phyloP scores from a whole-genome alignment of 2,329 filamentous ascomycete species.

The Metarhizium guizhouense region DNA sequence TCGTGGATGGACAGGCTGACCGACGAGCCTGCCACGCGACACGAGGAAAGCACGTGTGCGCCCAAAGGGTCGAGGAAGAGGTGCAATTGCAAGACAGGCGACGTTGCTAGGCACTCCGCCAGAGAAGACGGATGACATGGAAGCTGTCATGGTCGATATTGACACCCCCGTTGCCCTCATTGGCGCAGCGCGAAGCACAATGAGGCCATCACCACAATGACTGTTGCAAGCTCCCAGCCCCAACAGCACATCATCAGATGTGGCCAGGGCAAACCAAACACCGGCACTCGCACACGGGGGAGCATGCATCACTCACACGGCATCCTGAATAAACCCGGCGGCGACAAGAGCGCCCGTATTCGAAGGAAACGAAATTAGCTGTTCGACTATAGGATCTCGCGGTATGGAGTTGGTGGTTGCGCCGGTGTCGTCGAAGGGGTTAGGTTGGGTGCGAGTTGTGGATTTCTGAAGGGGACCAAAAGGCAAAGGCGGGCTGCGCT shows the following conservation, averaged over 20 bases:
- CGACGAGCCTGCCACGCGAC: neutral
- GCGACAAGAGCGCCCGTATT: constrained; percentile 15
- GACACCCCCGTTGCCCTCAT: neutral
- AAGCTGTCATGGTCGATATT: neutral
- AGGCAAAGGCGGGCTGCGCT: too few species aligned
- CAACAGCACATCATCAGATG: neutral
- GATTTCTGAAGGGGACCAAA: neutral
- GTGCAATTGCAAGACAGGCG: constrained; percentile 11
- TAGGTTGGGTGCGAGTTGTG: constrained; percentile 1
- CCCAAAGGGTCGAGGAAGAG: constrained; percentile 1
- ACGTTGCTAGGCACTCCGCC: neutral
- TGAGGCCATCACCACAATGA: neutral
- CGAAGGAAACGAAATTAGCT: neutral
- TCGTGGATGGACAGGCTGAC: neutral
- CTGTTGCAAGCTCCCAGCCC: neutral
- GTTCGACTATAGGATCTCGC: constrained; percentile 7
- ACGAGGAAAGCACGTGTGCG: constrained; percentile 8
- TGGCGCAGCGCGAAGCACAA: neutral
- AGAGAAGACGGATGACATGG: neutral
- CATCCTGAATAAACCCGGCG: constrained; percentile 23
- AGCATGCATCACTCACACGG: constrained; percentile 24
- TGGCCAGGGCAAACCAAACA: neutral
- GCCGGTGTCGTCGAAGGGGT: constrained; percentile 2
- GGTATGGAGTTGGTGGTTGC: constrained; percentile 9
- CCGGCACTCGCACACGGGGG: neutral